Conservation (phyloP, 2,329 filamentous ascomycete genomes). For the Calonectria leucothoes region DNA sequence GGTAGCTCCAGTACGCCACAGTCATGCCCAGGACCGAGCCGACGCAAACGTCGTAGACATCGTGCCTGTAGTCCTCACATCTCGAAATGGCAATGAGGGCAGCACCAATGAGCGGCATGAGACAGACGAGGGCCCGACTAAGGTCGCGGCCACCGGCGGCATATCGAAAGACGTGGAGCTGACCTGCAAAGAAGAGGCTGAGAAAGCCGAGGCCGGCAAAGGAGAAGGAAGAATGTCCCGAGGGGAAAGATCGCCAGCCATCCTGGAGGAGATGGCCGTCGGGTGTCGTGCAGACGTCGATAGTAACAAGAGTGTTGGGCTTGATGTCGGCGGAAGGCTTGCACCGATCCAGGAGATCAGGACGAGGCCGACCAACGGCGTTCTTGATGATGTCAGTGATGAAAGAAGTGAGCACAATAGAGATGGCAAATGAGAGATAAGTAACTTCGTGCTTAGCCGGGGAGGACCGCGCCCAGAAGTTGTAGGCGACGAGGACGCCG, state of each 20-base stretch:
- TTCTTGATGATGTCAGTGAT: slow-evolving; percentile 95
- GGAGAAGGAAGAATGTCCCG: slow-evolving; percentile 82
- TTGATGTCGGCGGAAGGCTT: slow-evolving; percentile 69
- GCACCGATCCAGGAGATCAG: slow-evolving; percentile 78
- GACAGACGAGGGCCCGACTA: slow-evolving; percentile 66
- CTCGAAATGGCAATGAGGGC: slow-evolving; percentile 76
- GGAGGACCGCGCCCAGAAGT: slow-evolving; percentile 69
- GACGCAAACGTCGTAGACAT: slow-evolving; percentile 75
- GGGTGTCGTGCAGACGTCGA: slow-evolving; percentile 79
- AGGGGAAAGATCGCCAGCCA: slow-evolving; percentile 86
- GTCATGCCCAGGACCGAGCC: slow-evolving; percentile 70
- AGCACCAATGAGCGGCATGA: slow-evolving; percentile 70
- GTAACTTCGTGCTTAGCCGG: slow-evolving; percentile 88
- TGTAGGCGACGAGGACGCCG: slow-evolving; percentile 73
- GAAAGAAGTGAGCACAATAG: slow-evolving; percentile 81
- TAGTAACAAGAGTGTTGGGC: slow-evolving; percentile 66
- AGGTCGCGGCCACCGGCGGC: slow-evolving; percentile 61
- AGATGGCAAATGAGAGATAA: slow-evolving; percentile 82
- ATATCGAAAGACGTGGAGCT: slow-evolving; percentile 68
- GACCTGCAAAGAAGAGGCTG: slow-evolving; percentile 75
- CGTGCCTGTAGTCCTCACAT: slow-evolving; percentile 77
- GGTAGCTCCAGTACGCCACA: slow-evolving; percentile 74
- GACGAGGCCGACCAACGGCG: slow-evolving; percentile 79
- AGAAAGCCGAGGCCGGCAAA: slow-evolving; percentile 84
- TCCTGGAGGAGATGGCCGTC: slow-evolving; percentile 79